phyloP scores from a whole-genome alignment of 805 yeast species.

The Wickerhamomyces sydowiorum region DNA sequence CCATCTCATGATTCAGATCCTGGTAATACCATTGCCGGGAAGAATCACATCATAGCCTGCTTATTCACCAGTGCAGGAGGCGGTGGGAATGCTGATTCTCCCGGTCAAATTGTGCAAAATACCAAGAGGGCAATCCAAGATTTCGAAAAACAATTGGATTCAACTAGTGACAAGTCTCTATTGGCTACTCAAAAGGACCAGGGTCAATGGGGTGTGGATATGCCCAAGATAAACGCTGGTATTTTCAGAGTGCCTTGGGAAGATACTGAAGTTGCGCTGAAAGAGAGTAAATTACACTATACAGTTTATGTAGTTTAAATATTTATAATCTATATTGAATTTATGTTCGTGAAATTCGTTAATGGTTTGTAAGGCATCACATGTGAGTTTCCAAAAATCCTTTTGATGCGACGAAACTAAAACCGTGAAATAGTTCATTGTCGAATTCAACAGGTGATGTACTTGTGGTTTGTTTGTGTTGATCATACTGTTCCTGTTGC shows the following conservation, averaged over 20 bases:
- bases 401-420: constrained; percentile 38
- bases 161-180: neutral
- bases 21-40: constrained; percentile 24
- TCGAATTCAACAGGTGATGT: constrained; percentile 4
- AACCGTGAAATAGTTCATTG: constrained; percentile 32
- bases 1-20: constrained; percentile 27
- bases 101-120: constrained; percentile 39
- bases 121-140: constrained; percentile 48
- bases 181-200: neutral
- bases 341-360: neutral
- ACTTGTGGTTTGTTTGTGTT: neutral
- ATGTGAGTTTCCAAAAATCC: constrained; percentile 27
- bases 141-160: constrained; percentile 32
- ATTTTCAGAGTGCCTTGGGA: constrained; percentile 79
- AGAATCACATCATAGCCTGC: constrained; percentile 42
- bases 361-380: neutral
- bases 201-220: constrained; percentile 33
- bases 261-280: constrained; percentile 49
- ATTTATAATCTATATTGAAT: neutral
- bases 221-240: constrained; percentile 82
- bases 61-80: constrained; percentile 65
- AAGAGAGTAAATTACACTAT: constrained; percentile 27
- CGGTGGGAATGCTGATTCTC: constrained; percentile 33
- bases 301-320: constrained; percentile 40
- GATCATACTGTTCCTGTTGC: neutral